Conservation (phyloP, 1,139 yeast genomes). For the Saccharomyces hybrid region DNA sequence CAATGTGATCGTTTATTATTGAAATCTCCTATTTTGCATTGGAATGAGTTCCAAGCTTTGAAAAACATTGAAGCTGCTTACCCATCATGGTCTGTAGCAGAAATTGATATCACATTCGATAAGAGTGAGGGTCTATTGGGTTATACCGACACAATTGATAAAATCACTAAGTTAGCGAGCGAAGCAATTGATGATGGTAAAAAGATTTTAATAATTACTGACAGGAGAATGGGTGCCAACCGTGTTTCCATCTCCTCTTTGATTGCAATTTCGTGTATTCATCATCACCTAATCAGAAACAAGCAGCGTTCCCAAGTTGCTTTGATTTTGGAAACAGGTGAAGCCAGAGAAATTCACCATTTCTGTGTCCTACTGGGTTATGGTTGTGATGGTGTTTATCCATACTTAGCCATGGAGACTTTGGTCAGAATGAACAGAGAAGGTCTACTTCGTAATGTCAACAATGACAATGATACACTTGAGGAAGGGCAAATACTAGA, state of each 20-base stretch:
- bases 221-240: slow-evolving; percentile 49
- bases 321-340: slow-evolving; percentile 83
- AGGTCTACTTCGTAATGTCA: slow-evolving; percentile 56
- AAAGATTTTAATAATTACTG: slow-evolving; percentile 71
- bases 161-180: slow-evolving; percentile 81
- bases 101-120: slow-evolving; percentile 83
- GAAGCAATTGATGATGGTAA: slow-evolving; percentile 70
- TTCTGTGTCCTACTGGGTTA: slow-evolving; percentile 90
- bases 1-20: slow-evolving; percentile 86
- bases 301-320: slow-evolving; percentile 97
- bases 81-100: slow-evolving; percentile 79
- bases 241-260: slow-evolving; percentile 82
- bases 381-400: slow-evolving; percentile 95
- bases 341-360: slow-evolving; percentile 96
- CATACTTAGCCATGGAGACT: slow-evolving; percentile 88
- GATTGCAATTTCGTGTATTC: slow-evolving; percentile 94
- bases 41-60: slow-evolving; percentile 67
- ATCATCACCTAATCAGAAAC: slow-evolving; percentile 91
- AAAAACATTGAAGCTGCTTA: slow-evolving; percentile 62
- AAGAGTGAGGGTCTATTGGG: slow-evolving; percentile 80
- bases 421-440: slow-evolving; percentile 77
- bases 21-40: slow-evolving; percentile 72
- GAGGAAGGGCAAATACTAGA: slow-evolving; percentile 52
- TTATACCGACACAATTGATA: slow-evolving; percentile 75
- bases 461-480: slow-evolving; percentile 33